These are phyloP conservation scores for Suillus paluster DNA, from an alignment of 768 basidiomycete species.

Conservation along the genomic window DNA sequence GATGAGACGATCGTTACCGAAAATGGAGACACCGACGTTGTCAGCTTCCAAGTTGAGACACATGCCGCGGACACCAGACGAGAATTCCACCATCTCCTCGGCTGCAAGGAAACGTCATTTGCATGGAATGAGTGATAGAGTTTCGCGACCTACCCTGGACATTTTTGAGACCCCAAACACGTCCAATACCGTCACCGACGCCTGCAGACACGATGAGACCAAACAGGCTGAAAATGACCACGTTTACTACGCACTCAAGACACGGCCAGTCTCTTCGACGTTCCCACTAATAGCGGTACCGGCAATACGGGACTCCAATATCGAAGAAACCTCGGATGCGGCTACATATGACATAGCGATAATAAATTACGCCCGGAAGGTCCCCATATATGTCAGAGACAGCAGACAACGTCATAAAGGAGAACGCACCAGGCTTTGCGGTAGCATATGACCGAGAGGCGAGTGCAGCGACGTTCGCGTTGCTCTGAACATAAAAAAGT, in stretches of 20 bases:
- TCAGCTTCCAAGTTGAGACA: slow-evolving; percentile 99
- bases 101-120: slow-evolving; percentile 47
- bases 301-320: slow-evolving; percentile 97
- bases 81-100: slow-evolving; percentile 99
- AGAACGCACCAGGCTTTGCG: slow-evolving; percentile 90
- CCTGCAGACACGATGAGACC: slow-evolving; percentile 49
- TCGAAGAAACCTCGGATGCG: slow-evolving; percentile 98
- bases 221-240: neutral
- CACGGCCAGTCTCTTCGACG: slow-evolving; percentile 99
- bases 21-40: slow-evolving; percentile 99
- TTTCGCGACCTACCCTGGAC: slow-evolving; percentile 77
- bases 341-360: too few relatives aligned
- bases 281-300: slow-evolving; percentile 90
- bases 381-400: slow-evolving; percentile 18
- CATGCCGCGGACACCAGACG: slow-evolving; percentile 99
- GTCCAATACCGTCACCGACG: slow-evolving; percentile 99
- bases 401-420: neutral
- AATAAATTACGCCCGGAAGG: slow-evolving; percentile 23
- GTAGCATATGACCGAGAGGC: slow-evolving; percentile 91
- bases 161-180: slow-evolving; percentile 99
- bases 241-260: slow-evolving; percentile 75
- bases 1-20: slow-evolving; percentile 97
- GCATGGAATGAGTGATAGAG: neutral
- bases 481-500: slow-evolving; percentile 35
- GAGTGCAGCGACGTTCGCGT: slow-evolving; percentile 47